Evolutionary conservation across 306 rosid genomes (phyloP).

Genomic region (Trichosanthes cucumerina): DNA sequence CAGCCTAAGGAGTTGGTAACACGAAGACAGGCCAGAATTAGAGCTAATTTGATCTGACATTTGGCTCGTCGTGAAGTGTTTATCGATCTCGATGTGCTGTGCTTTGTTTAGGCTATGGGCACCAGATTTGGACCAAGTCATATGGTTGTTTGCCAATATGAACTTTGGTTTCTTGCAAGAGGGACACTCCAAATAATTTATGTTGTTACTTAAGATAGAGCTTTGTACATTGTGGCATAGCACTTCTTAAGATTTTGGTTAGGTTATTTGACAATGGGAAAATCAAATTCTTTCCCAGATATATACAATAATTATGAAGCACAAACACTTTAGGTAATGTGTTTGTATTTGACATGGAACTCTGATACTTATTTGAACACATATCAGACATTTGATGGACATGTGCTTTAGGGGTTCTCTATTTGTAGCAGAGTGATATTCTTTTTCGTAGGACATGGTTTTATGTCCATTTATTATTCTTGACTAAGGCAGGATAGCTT

Average conservation of each 20-base stretch:
- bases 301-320: background rate
- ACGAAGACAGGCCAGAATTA: background rate
- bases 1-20: background rate
- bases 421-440: no score
- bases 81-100: background rate
- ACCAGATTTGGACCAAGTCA: background rate
- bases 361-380: background rate
- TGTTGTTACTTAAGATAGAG: background rate
- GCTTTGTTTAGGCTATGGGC: background rate
- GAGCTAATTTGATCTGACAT: background rate
- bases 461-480: background rate
- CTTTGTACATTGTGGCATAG: background rate
- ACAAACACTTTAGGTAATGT: background rate
- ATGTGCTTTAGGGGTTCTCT: background rate
- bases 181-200: background rate
- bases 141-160: background rate
- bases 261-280: background rate
- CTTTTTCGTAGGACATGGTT: background rate
- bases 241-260: background rate
- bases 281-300: background rate
- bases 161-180: background rate
- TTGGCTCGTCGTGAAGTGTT: background rate
- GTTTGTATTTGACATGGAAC: background rate
- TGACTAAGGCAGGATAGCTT: background rate
- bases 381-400: background rate